phyloP scores from a whole-genome alignment of 2,329 filamentous ascomycete species.

The Ceratocystis destructans region DNA sequence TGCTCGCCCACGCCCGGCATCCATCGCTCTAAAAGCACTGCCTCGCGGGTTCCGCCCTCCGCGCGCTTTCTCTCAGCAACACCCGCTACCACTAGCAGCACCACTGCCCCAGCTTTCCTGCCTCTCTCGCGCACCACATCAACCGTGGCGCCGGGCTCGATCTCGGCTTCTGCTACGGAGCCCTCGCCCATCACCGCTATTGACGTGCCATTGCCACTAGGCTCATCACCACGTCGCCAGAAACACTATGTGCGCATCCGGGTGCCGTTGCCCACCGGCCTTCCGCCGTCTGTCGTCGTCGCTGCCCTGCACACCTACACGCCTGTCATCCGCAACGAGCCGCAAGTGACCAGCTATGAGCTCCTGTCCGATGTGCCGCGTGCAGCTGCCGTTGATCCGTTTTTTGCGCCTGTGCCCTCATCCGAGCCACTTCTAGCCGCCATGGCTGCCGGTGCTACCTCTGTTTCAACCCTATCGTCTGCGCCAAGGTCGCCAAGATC shows the following conservation, averaged over 20 bases:
- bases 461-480: neutral
- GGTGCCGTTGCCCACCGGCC: slow-evolving; percentile 30
- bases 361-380: slow-evolving; percentile 26
- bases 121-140: slow-evolving; percentile 7
- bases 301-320: slow-evolving; percentile 29
- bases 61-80: neutral
- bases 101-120: slow-evolving; percentile 5
- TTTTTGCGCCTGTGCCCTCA: slow-evolving; percentile 26
- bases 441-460: neutral
- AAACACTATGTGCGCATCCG: slow-evolving; percentile 27
- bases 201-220: slow-evolving; percentile 19
- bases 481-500: slow-evolving; percentile 22
- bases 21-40: slow-evolving; percentile 2
- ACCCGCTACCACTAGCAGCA: neutral
- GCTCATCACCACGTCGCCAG: slow-evolving; percentile 18
- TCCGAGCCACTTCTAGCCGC: slow-evolving; percentile 4
- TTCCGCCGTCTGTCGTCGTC: slow-evolving; percentile 29
- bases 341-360: slow-evolving; percentile 27
- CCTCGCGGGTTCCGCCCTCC: neutral
- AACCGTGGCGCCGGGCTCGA: neutral
- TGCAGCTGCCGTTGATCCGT: slow-evolving; percentile 29
- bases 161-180: slow-evolving; percentile 25
- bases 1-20: neutral
- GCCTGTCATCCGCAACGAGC: slow-evolving; percentile 32
- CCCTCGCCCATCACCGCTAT: slow-evolving; percentile 15